Base-by-base conservation (phyloP, 73 alveolate species). In the Paraurostyla sp. region DNA sequence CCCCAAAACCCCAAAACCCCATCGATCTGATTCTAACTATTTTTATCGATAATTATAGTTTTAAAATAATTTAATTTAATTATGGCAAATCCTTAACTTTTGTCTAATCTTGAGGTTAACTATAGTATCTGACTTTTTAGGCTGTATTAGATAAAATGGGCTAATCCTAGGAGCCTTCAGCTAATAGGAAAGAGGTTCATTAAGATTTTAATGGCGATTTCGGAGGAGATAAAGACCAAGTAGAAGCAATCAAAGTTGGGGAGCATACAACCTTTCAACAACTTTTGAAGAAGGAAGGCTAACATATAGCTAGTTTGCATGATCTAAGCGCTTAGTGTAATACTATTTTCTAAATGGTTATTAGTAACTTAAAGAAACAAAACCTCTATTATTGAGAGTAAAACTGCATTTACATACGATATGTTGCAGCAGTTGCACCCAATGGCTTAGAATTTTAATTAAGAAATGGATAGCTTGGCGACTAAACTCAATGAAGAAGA, bases 191-290 rank as follows among this genome's bases (percentile, higher is more conserved):
- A 23, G 49, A 59, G 9, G 76, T 59, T 59, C 76, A 59, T 30
- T 11, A 7, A 6, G 32, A 59, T 59, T 59, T 59, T 30, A 49
- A 59, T 59, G 48, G 50, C 7, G 23, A 59, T 30, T 59, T 59
- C 25, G 76, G 76, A 25, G 42, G 48, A 15, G 48, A 59, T 30
- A 59, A 59, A 59, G 22, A 59, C 48, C 51, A n/a, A 9, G 32
- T 38, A 3, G 38, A 65, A 38, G 58, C 58, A 13, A 40, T 40
- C 20, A 35, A 25, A 4, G 82, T 65, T 22, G 82, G 82, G 3
- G 41, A 65, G 6, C 56, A 65, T 6, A 7, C 56, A 73, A 73
- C 87, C n/a, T 73, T 73, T 50, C 56, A 73, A 30, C n/a, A 73
- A 30, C 71, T 50, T 2, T 45, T 45, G 52, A 43, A 73, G 35